phyloP scores from a whole-genome alignment of 768 basidiomycete species.

The Tricholoma furcatifolium region DNA sequence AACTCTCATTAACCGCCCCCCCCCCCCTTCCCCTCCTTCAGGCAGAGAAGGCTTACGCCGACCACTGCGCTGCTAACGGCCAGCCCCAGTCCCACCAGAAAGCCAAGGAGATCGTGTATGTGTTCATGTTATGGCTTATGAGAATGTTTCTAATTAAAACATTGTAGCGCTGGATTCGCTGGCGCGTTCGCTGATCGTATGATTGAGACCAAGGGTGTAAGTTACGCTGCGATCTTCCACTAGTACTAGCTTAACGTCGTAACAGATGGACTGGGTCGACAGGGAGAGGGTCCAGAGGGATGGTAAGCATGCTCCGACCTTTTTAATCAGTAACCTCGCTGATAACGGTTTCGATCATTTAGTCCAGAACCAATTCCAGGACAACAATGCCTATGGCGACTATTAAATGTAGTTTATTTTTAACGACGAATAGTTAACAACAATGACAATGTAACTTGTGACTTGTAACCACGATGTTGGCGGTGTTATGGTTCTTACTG shows the following conservation, averaged over 20 bases:
- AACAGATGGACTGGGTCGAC: conserved; percentile 30
- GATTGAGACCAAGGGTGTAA: conserved; percentile 53
- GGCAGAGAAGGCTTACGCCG: conserved; percentile 65
- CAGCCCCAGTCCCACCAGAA: conserved; percentile 45
- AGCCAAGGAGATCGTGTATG: conserved; percentile 55
- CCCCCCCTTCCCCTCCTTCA: conserved; percentile 20
- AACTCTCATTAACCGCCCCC: neutral
- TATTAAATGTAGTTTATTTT: too few relatives aligned
- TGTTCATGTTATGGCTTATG: neutral
- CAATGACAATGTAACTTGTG: neutral
- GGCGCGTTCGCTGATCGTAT: conserved; percentile 53
- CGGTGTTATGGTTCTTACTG: conserved; percentile 6
- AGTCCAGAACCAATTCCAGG: conserved; percentile 9
- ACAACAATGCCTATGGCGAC: neutral
- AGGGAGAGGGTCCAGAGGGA: conserved; percentile 24
- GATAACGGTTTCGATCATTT: neutral
- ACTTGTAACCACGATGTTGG: conserved; percentile 6
- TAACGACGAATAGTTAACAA: neutral
- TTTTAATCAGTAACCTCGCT: neutral
- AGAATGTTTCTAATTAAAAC: neutral
- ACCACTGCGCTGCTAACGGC: conserved; percentile 51
- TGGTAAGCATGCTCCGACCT: conserved; percentile 16
- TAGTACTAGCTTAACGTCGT: conserved; percentile 21
- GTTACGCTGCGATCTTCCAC: conserved; percentile 7
- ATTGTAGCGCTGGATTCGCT: conserved; percentile 46